Evolutionary conservation across 176 grass and related monocot genomes (phyloP).

Genomic region (Triticum aestivum): IWGSC_CS_RefSeq_v2.1 NC_057805.1:379102593-379103092

Average conservation of each 20-base stretch:
- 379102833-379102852: background rate
- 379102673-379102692: background rate
- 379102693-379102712: background rate
- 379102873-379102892: background rate
- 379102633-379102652: background rate
- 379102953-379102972: background rate
- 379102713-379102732: background rate
- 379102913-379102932: background rate
- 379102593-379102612: slow-evolving; percentile 6
- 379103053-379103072: background rate
- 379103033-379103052: background rate
- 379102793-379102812: background rate
- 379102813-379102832: background rate
- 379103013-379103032: background rate
- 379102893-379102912: background rate
- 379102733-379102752: background rate
- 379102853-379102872: background rate
- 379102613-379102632: background rate
- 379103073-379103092: background rate
- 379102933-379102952: background rate
- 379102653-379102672: background rate
- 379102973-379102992: too few relatives aligned
- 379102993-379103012: background rate
- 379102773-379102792: background rate
- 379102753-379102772: background rate